A percentile compares a stretch with the other conserved stretches of the same genome.
phyloP scores from a whole-genome alignment of 2,329 filamentous ascomycete genomes.

The Phialophora expanda region DNA sequence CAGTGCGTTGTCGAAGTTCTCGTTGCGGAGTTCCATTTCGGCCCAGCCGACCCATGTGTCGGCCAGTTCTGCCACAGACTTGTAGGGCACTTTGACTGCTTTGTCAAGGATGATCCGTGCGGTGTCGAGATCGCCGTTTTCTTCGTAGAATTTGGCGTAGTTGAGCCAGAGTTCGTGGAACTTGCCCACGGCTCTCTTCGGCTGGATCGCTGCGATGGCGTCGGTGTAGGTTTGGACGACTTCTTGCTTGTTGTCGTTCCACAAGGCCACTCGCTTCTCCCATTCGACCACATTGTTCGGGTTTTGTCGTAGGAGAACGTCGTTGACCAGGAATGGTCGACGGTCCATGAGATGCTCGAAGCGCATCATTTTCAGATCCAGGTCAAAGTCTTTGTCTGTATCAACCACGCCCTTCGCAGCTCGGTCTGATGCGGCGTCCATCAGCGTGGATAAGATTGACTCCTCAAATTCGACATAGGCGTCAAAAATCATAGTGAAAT shows the following conservation, averaged over 20 bases:
- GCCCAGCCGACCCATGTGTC: constrained; percentile 99
- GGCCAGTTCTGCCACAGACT: constrained; percentile 92
- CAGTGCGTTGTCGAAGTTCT: constrained; percentile 93
- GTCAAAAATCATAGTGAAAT: constrained; percentile 96
- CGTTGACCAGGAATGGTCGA: constrained; percentile 92
- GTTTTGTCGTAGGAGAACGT: constrained; percentile 92
- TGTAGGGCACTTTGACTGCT: constrained; percentile 96
- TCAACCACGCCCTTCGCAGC: constrained; percentile 79
- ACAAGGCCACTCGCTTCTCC: constrained; percentile 94
- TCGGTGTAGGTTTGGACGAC: constrained; percentile 93
- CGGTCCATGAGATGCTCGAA: constrained; percentile 99
- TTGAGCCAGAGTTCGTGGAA: constrained; percentile 96
- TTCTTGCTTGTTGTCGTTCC: constrained; percentile 90
- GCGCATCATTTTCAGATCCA: constrained; percentile 96
- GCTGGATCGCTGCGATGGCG: constrained; percentile 88
- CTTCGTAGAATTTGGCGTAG: constrained; percentile 97
- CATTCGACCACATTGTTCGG: constrained; percentile 95
- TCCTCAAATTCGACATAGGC: constrained; percentile 97
- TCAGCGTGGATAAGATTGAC: constrained; percentile 86
- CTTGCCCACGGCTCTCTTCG: constrained; percentile 90
- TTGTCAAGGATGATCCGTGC: constrained; percentile 96
- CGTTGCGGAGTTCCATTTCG: constrained; percentile 93
- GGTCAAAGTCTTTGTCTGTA: constrained; percentile 85
- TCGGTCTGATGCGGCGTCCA: constrained; percentile 81
- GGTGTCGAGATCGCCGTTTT: constrained; percentile 79